phyloP scores from a whole-genome alignment of 352 stramenopile species.

The Thalassiosira livingstoniorum region DNA sequence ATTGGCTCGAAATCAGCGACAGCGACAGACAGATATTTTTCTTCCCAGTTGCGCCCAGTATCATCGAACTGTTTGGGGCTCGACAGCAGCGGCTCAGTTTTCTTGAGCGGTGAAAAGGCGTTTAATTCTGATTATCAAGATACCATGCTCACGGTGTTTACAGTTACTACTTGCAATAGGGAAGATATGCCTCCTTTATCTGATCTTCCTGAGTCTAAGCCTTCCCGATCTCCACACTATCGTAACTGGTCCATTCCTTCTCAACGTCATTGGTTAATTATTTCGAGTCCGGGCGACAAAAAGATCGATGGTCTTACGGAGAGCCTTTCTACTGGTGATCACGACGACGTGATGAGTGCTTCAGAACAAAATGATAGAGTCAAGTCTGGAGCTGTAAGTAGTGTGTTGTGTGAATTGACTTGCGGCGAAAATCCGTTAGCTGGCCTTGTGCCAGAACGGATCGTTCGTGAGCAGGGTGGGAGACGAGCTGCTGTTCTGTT shows the following conservation, averaged over 20 bases:
- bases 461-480: constrained; percentile 52
- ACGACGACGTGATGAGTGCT: not conserved
- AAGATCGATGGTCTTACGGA: constrained; percentile 22
- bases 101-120: constrained; percentile 24
- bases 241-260: constrained; percentile 55
- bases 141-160: constrained; percentile 73
- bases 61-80: constrained; percentile 63
- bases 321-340: not conserved
- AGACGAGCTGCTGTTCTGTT: constrained; percentile 49
- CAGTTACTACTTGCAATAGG: constrained; percentile 63
- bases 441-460: constrained; percentile 53
- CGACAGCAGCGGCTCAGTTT: constrained; percentile 65
- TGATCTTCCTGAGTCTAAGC: not conserved
- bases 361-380: constrained; percentile 27
- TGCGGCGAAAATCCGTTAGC: constrained; percentile 62
- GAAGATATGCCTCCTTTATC: constrained; percentile 23
- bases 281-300: constrained; percentile 65
- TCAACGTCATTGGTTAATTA: constrained; percentile 75
- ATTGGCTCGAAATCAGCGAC: not conserved
- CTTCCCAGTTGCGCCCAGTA: constrained; percentile 54
- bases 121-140: constrained; percentile 52
- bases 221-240: not conserved
- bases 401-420: constrained; percentile 77
- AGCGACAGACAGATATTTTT: constrained; percentile 53
- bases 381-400: constrained; percentile 49